Conservation (phyloP, 2,329 filamentous ascomycete genomes). For the Trichophyton schoenleinii region DNA sequence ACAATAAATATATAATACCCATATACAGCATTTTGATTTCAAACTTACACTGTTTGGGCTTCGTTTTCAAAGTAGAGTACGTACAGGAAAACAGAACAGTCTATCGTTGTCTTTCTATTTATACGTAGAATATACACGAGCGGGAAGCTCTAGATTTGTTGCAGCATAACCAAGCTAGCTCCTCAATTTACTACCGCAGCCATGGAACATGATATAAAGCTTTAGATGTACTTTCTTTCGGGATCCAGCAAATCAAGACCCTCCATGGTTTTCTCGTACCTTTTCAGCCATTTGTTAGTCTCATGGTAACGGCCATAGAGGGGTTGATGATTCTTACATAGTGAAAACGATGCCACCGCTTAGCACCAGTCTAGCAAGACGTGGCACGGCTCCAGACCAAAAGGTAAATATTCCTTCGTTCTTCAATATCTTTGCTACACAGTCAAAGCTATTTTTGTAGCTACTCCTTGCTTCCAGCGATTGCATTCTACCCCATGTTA, state of each 20-base stretch:
- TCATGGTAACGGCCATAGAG: background rate
- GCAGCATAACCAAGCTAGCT: background rate
- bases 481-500: conserved; percentile 58
- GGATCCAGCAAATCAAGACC: conserved; percentile 69
- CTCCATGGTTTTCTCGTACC: conserved; percentile 93
- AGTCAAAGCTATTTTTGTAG: conserved; percentile 81
- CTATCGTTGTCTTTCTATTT: background rate
- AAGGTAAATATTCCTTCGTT: conserved; percentile 83
- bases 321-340: conserved; percentile 43
- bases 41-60: background rate
- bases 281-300: conserved; percentile 8
- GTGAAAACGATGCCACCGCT: conserved; percentile 97
- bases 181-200: background rate
- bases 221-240: conserved; percentile 65
- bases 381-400: conserved; percentile 84
- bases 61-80: background rate
- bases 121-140: background rate
- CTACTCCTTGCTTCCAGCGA: conserved; percentile 68
- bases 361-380: conserved; percentile 70
- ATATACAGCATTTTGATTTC: background rate
- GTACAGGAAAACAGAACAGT: background rate
- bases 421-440: conserved; percentile 69
- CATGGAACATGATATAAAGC: background rate
- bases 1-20: background rate
- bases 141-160: background rate